Percentiles rank a stretch among this genome's conserved stretches.
Evolutionary conservation across 495 filamentous ascomycete species (phyloP).

Genomic region (Peziza echinospora): DNA sequence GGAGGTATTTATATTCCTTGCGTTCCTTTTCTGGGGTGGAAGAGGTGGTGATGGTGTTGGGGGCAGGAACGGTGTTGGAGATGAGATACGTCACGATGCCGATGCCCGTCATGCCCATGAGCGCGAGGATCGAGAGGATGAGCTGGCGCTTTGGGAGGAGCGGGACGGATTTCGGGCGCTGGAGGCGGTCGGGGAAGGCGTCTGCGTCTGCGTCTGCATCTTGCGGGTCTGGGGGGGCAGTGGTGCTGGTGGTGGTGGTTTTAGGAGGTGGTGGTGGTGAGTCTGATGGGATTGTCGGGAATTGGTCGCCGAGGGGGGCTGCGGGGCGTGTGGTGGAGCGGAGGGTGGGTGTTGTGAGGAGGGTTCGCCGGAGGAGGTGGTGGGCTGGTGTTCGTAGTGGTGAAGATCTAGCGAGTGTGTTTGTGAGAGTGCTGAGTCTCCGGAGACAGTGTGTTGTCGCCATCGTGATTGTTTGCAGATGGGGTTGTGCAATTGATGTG

Average conservation of each 20-base stretch:
- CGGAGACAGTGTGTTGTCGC: too few relatives aligned
- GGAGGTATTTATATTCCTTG: neutral
- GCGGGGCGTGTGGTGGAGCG: conserved; percentile 17
- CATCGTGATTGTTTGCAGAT: too few relatives aligned
- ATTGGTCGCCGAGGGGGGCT: conserved; percentile 8
- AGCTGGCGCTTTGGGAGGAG: neutral
- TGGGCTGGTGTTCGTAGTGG: too few relatives aligned
- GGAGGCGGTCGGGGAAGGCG: too few relatives aligned
- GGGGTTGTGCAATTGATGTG: too few relatives aligned
- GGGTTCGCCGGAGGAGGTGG: conserved; percentile 1
- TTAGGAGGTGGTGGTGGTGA: conserved; percentile 15
- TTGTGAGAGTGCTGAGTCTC: too few relatives aligned
- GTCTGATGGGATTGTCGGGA: conserved; percentile 3
- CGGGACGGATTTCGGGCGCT: conserved; percentile 22
- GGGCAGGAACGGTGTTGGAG: neutral
- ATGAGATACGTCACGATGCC: conserved; percentile 7
- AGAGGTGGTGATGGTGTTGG: too few relatives aligned
- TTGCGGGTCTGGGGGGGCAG: conserved; percentile 29
- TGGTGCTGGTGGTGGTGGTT: conserved; percentile 26
- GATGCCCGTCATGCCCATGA: conserved; percentile 43
- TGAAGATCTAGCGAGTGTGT: too few relatives aligned
- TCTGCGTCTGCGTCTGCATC: too few relatives aligned
- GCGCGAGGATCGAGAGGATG: conserved; percentile 19
- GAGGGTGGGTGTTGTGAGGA: conserved; percentile 17
- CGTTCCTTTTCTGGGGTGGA: neutral